These are phyloP conservation scores for Paraconiothyrium sp. DNA, from an alignment of 2,329 filamentous ascomycete genomes.

Conservation along the genomic window DNA sequence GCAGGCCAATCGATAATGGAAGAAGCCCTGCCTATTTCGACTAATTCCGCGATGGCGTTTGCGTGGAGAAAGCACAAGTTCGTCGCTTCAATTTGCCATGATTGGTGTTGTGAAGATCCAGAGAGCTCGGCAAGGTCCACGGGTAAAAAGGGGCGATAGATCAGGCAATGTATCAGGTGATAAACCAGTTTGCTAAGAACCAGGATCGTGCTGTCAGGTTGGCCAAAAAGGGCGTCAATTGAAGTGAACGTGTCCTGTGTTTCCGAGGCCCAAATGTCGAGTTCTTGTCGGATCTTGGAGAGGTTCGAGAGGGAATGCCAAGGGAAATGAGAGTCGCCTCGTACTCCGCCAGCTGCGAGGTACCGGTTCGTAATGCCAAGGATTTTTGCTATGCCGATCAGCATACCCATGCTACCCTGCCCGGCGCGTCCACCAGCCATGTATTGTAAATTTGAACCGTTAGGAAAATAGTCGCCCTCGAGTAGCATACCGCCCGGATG, in stretches of 20 bases:
- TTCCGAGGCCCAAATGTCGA: constrained; percentile 85
- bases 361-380: constrained; percentile 86
- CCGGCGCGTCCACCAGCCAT: constrained; percentile 74
- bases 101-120: constrained; percentile 83
- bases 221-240: constrained; percentile 77
- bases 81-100: constrained; percentile 91
- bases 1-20: constrained; percentile 83
- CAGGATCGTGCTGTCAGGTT: constrained; percentile 78
- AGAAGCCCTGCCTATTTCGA: constrained; percentile 79
- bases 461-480: constrained; percentile 84
- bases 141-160: constrained; percentile 87
- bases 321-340: constrained; percentile 88
- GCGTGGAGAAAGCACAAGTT: constrained; percentile 88
- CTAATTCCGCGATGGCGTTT: constrained; percentile 84
- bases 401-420: constrained; percentile 79
- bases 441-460: constrained; percentile 79
- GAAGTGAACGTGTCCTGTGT: constrained; percentile 82
- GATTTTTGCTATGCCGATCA: constrained; percentile 85
- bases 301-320: constrained; percentile 88
- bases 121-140: constrained; percentile 84
- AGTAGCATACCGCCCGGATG: constrained; percentile 68
- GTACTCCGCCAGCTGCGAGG: constrained; percentile 83
- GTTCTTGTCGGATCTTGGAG: constrained; percentile 84
- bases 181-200: constrained; percentile 88
- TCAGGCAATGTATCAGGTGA: constrained; percentile 84